These are phyloP conservation scores for Amphirosellinia nigrospora DNA, from an alignment of 495 filamentous ascomycete genomes.

Conservation along the genomic window DNA sequence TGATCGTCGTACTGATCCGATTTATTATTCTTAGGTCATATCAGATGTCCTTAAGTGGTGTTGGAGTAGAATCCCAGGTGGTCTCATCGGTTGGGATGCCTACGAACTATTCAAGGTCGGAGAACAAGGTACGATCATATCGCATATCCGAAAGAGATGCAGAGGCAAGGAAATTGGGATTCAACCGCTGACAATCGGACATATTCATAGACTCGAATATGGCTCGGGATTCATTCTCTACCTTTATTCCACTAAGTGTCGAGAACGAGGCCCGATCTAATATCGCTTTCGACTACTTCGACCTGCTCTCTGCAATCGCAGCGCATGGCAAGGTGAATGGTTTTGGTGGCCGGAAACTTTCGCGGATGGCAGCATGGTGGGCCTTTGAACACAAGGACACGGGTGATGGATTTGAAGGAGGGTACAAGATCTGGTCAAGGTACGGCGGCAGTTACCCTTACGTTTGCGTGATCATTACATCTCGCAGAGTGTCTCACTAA, in stretches of 20 bases:
- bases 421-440: constrained; percentile 82
- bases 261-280: constrained; percentile 84
- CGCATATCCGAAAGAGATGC: background rate
- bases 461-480: constrained; percentile 1
- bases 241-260: constrained; percentile 93
- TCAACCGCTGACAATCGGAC: constrained; percentile 23
- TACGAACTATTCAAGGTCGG: constrained; percentile 96
- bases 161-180: constrained; percentile 3
- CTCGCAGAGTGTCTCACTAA: constrained; percentile 2
- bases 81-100: constrained; percentile 94
- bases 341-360: constrained; percentile 90
- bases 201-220: constrained; percentile 77
- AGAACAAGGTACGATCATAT: constrained; percentile 73
- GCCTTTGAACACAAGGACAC: constrained; percentile 89
- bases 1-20: background rate
- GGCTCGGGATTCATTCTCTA: constrained; percentile 91
- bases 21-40: constrained; percentile 67
- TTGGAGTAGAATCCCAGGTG: constrained; percentile 91
- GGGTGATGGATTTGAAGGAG: constrained; percentile 92
- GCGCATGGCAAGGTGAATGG: constrained; percentile 92
- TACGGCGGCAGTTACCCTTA: constrained; percentile 33
- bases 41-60: constrained; percentile 98
- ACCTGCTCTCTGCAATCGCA: constrained; percentile 80
- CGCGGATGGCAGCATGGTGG: constrained; percentile 97
- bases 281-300: constrained; percentile 97